Base-by-base conservation (phyloP, 192 early-diverging fungal genomes). In the Rhizophagus clarus region DNA sequence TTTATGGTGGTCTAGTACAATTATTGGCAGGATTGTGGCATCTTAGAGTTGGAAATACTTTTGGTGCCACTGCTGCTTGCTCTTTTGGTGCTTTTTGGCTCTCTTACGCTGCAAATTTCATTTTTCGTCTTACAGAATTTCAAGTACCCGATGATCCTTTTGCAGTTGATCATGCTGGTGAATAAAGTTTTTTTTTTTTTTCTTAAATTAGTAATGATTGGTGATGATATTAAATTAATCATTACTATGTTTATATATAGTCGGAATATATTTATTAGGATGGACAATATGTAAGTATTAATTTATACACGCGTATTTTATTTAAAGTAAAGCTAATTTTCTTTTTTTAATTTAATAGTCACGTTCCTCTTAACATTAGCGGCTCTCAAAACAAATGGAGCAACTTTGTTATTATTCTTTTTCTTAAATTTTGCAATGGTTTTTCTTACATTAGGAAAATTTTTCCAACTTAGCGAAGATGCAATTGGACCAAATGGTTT, bases 1-100 rank as follows among this genome's bases (percentile, higher is more conserved):
- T 93, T 80, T 94, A 94, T 81, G 93, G 94, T 64, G 94, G 94
- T 4, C 70, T 95, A 32, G 84, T 87, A 77, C 94, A 96, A 85
- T 82, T 95, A 42, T 82, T 93, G 12, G 94, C 93, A 71, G 94
- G 94, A 70, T 93, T 95, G 93, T 94, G 92, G 94, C 92, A 95
- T 86, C 94, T 94, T 82, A 87, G 87, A 37, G 82, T 82, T 8
- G 90, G 92, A 70, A 95, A 96, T 80, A 94, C 92, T 12, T 95
- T 96, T 87, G 93, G 94, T 82, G 93, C 93, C 64, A 94, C 93
- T 11, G 93, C 91, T 10, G 94, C 94, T 84, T 86, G 89, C 51
- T 89, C 89, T 29, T 93, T 89, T 71, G 85, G 85, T 68, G 92
- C 88, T 32, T 92, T 90, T 89, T 94, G 90, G 93, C 81, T 91